These are phyloP conservation scores for Xylaria intraflava DNA, from an alignment of 495 filamentous ascomycete species.

Conservation along the genomic window DNA sequence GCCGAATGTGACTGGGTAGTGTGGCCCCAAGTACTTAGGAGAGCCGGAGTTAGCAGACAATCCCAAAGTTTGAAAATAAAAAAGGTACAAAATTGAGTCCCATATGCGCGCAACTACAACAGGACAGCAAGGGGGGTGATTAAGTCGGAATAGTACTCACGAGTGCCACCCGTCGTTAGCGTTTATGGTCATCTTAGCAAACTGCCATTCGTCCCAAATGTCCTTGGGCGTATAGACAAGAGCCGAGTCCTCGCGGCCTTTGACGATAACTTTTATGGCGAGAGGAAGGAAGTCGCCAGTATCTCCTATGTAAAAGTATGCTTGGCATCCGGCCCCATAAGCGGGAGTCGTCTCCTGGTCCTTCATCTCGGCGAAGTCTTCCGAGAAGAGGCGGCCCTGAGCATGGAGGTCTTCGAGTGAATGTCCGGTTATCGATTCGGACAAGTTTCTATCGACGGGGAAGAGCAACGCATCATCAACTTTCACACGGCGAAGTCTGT, in stretches of 20 bases:
- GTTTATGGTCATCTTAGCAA: conserved; percentile 37
- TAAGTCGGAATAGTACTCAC: neutral
- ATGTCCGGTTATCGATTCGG: conserved; percentile 16
- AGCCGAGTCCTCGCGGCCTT: conserved; percentile 20
- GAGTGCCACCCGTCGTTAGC: conserved; percentile 31
- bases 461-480: conserved; percentile 26
- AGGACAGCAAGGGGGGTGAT: too few species aligned
- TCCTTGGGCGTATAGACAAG: conserved; percentile 34
- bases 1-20: conserved; percentile 28
- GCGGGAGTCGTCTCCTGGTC: conserved; percentile 12
- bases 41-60: too few species aligned
- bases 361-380: conserved; percentile 25
- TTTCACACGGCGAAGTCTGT: conserved; percentile 24
- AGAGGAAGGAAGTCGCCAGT: conserved; percentile 32
- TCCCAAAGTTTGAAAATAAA: too few species aligned
- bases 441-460: conserved; percentile 16
- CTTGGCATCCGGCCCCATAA: conserved; percentile 29
- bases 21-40: conserved; percentile 24
- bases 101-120: too few species aligned
- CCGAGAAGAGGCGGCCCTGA: conserved; percentile 29
- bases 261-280: conserved; percentile 26
- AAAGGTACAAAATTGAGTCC: too few species aligned
- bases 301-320: conserved; percentile 30
- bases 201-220: conserved; percentile 27
- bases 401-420: conserved; percentile 17